Conservation (phyloP, 2,329 filamentous ascomycete genomes). For the Scedosporium aurantiacum region DNA sequence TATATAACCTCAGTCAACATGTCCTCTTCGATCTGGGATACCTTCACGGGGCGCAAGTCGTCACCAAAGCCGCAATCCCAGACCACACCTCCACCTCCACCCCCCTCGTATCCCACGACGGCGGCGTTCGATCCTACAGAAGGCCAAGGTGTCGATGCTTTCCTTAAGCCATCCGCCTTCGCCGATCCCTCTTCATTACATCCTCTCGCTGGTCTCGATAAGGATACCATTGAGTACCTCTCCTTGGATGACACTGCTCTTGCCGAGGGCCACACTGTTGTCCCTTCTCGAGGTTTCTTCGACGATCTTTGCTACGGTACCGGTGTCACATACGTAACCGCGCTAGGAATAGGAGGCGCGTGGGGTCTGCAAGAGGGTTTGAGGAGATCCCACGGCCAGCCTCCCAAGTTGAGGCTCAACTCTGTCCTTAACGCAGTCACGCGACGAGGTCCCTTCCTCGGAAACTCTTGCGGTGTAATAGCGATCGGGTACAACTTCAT, state of each 20-base stretch:
- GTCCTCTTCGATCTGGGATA: slow-evolving; percentile 50
- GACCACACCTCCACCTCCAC: slow-evolving; percentile 36
- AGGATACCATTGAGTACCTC: slow-evolving; percentile 89
- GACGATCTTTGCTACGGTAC: slow-evolving; percentile 98
- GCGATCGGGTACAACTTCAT: slow-evolving; percentile 93
- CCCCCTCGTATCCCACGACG: slow-evolving; percentile 40
- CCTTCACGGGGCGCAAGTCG: slow-evolving; percentile 45
- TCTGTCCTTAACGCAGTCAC: slow-evolving; percentile 91
- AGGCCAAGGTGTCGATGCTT: slow-evolving; percentile 73
- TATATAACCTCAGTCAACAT: slow-evolving; percentile 23
- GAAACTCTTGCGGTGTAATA: slow-evolving; percentile 90
- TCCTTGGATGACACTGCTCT: slow-evolving; percentile 85
- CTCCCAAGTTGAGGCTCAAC: slow-evolving; percentile 88
- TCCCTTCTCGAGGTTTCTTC: slow-evolving; percentile 93
- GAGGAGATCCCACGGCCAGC: slow-evolving; percentile 61
- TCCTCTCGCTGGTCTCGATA: slow-evolving; percentile 84
- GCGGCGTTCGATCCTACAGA: slow-evolving; percentile 59
- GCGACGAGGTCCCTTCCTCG: slow-evolving; percentile 82
- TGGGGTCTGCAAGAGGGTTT: slow-evolving; percentile 92
- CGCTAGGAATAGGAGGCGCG: slow-evolving; percentile 70
- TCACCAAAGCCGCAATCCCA: slow-evolving; percentile 16
- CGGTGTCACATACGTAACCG: slow-evolving; percentile 86
- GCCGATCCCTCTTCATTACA: slow-evolving; percentile 84
- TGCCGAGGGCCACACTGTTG: slow-evolving; percentile 71
- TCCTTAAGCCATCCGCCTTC: slow-evolving; percentile 65